Evolutionary conservation across 495 filamentous ascomycete genomes (phyloP), one percentile per base, ranked within the genome.

Genomic region (Podospora conica): DNA sequence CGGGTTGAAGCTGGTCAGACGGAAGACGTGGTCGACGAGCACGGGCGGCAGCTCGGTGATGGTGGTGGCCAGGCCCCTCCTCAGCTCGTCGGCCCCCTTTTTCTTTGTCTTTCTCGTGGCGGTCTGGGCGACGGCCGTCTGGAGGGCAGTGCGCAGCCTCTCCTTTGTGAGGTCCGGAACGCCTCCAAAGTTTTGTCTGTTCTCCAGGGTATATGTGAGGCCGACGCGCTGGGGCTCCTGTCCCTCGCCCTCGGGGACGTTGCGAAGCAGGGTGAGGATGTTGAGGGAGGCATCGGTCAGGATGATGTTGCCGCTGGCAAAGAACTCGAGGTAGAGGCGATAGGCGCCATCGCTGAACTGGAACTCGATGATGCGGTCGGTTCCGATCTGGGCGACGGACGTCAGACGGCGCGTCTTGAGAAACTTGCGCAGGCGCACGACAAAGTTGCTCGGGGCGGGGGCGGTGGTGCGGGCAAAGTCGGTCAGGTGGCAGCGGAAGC

Each of bases 401-500:
- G 94, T 97, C 55, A 96, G 85, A 57, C 95, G 82, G 63, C 95
- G 83, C 7, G 94, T 94, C 71, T 92, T 91, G 55, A 98, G 83
- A 75, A 81, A 88, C 79, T 97, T 97, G 68, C 95, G 89, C 54
- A 98, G 76, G 60, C 88, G 85, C 24, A 87, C 79, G 54, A 96
- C 91, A 77, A 98, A 98, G 64, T 82, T 78, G 28, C 91, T 94
- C 10, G 93, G 95, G 0, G 89, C 85, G 9, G 90, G 82, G 9
- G 94, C 90, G 5, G 95, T 93, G 18, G 90, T 86, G 63, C 95
- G 90, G 53, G 88, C 87, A 81, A 94, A 98, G 69, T 87, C 85
- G 4, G 94, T 97, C 65, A 97, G 83, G 76, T 98, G 95, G 77
- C 91, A 94, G 74, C 95, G 92, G 78, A 98, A 98, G 55, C 95